Percentiles rank a stretch among this genome's conserved stretches.
phyloP scores from a whole-genome alignment of 768 basidiomycete species.

The Ramaria sp. region DNA sequence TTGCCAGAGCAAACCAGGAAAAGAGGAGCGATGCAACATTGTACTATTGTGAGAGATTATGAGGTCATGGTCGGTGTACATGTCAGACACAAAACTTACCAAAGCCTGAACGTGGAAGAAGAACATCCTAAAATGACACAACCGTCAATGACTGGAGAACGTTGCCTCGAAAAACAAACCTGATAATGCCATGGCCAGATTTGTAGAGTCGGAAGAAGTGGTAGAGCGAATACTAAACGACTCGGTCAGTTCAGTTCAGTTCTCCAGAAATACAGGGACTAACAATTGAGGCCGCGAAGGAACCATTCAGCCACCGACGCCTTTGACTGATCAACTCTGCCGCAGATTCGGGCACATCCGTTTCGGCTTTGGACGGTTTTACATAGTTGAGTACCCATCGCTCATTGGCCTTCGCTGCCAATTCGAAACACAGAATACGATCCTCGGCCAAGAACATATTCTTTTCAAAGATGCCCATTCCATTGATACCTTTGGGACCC shows the following conservation, averaged over 20 bases:
- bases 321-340: constrained; percentile 91
- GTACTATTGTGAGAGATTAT: constrained; percentile 40
- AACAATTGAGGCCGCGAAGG: constrained; percentile 86
- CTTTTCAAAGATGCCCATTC: constrained; percentile 96
- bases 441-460: constrained; percentile 90
- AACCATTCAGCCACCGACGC: constrained; percentile 94
- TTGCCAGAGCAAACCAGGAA: constrained; percentile 89
- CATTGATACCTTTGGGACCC: constrained; percentile 87
- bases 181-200: constrained; percentile 76
- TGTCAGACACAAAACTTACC: constrained; percentile 32
- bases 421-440: constrained; percentile 94
- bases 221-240: constrained; percentile 70
- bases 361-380: constrained; percentile 93
- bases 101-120: constrained; percentile 92
- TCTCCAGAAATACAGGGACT: constrained; percentile 20
- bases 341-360: constrained; percentile 91
- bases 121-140: constrained; percentile 55
- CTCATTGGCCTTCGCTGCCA: constrained; percentile 83
- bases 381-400: constrained; percentile 88
- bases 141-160: neutral
- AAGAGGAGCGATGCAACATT: constrained; percentile 79
- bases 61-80: neutral
- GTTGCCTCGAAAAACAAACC: constrained; percentile 11
- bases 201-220: constrained; percentile 87
- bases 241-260: neutral